A percentile compares a stretch with the other conserved stretches of the same genome.
These are phyloP conservation scores for Zanthoxylum bungeanum DNA, from an alignment of 345 rosid species.

Conservation along the genomic window DNA sequence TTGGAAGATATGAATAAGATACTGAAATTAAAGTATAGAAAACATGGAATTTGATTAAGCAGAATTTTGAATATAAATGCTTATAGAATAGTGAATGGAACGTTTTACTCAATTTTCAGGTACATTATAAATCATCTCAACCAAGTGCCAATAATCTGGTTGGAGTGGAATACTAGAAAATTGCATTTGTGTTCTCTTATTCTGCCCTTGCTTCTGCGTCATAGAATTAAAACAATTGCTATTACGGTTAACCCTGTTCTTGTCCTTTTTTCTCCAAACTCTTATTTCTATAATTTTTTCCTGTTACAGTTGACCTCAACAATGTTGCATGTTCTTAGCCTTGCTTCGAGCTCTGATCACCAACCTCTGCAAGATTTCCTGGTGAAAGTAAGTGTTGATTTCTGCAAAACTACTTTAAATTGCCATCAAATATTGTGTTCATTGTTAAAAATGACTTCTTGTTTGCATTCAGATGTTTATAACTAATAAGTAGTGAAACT, in stretches of 20 bases:
- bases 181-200: not conserved
- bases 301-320: conserved; percentile 71
- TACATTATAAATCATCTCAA: not conserved
- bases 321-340: conserved; percentile 74
- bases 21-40: not conserved
- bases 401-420: conserved; percentile 6
- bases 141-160: not conserved
- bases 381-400: conserved; percentile 50
- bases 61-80: not conserved
- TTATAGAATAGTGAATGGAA: not conserved
- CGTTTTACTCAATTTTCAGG: not conserved
- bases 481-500: not conserved
- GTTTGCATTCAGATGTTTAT: not conserved
- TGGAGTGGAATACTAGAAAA: not conserved
- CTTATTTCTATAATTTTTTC: not conserved
- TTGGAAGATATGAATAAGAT: not conserved
- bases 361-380: conserved; percentile 74
- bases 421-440: not conserved
- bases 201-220: not conserved
- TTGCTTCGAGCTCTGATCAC: conserved; percentile 49
- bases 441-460: not conserved
- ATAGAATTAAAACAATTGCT: not conserved
- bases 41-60: not conserved
- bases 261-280: not conserved
- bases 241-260: not conserved